phyloP scores from a whole-genome alignment of 1,284 basidiomycete species.

The Ceratobasidium sp. region DNA sequence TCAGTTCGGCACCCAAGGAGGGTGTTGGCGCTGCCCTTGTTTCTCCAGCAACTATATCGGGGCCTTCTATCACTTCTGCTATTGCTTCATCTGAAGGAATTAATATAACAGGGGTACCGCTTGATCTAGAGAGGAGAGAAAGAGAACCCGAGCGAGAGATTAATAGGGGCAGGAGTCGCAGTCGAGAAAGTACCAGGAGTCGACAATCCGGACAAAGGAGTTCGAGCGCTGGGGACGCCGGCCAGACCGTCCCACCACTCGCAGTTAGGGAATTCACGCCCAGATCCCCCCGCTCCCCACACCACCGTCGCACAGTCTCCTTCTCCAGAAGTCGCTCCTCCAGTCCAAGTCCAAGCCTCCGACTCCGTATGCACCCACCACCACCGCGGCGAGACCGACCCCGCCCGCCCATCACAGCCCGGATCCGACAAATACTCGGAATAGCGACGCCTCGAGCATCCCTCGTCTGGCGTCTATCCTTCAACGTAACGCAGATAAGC shows the following conservation, averaged over 20 bases:
- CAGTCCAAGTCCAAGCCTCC: neutral
- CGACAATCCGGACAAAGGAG: neutral
- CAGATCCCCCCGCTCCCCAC: no score
- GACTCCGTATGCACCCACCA: neutral
- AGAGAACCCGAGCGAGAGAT: neutral
- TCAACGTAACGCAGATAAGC: slow-evolving; percentile 7
- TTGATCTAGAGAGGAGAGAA: neutral
- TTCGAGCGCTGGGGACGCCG: neutral
- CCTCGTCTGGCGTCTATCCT: slow-evolving; percentile 22
- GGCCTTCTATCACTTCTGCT: neutral
- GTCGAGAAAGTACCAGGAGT: neutral
- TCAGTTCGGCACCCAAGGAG: neutral
- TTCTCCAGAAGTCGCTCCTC: neutral
- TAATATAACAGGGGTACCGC: no score
- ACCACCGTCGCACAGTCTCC: neutral
- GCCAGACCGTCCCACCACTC: no score
- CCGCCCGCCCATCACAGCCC: slow-evolving; percentile 32
- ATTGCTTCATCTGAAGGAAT: neutral
- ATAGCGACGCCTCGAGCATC: slow-evolving; percentile 27
- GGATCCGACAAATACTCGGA: slow-evolving; percentile 23
- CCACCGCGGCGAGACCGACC: slow-evolving; percentile 7
- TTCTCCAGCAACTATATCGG: neutral
- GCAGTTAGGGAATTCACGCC: no score
- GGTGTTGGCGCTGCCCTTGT: neutral
- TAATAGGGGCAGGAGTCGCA: slow-evolving; percentile 16